These are phyloP conservation scores for Dactylellina sp. DNA, from an alignment of 2,329 filamentous ascomycete genomes.

Conservation along the genomic window DNA sequence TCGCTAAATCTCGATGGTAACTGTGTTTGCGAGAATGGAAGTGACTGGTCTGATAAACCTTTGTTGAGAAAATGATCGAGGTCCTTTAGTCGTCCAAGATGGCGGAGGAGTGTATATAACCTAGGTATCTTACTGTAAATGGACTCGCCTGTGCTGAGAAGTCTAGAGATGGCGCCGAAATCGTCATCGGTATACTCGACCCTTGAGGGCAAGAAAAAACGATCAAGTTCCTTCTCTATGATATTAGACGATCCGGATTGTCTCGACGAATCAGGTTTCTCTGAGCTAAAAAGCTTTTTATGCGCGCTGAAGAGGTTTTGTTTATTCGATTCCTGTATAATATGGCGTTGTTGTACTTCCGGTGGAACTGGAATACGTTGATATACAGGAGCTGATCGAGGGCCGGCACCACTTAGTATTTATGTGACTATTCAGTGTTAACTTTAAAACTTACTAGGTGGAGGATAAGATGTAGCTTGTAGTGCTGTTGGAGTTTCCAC, in stretches of 20 bases:
- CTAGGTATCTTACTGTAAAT: constrained; percentile 53
- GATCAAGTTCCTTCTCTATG: constrained; percentile 1
- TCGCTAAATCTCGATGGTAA: constrained; percentile 59
- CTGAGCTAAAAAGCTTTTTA: too few relatives aligned
- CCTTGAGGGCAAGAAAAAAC: constrained; percentile 3
- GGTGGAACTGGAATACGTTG: not conserved
- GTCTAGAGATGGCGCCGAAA: constrained; percentile 6
- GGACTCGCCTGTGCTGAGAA: not conserved
- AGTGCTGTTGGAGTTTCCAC: constrained; percentile 9
- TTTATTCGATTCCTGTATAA: too few relatives aligned
- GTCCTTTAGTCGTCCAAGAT: constrained; percentile 58
- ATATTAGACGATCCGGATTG: not conserved
- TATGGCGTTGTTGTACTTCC: not conserved
- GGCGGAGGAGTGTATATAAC: constrained; percentile 61
- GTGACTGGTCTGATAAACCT: constrained; percentile 61
- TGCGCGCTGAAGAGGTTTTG: too few relatives aligned
- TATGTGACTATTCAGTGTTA: too few relatives aligned
- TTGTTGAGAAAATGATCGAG: constrained; percentile 59
- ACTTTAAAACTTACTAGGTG: not conserved
- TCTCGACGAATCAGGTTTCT: too few relatives aligned
- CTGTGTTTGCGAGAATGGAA: constrained; percentile 59
- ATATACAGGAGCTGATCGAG: not conserved
- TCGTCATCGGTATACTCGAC: constrained; percentile 14
- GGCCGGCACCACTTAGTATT: too few relatives aligned
- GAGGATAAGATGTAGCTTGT: constrained; percentile 10